phyloP scores from a whole-genome alignment of 306 rosid species.

The Crotalaria pallida region DNA sequence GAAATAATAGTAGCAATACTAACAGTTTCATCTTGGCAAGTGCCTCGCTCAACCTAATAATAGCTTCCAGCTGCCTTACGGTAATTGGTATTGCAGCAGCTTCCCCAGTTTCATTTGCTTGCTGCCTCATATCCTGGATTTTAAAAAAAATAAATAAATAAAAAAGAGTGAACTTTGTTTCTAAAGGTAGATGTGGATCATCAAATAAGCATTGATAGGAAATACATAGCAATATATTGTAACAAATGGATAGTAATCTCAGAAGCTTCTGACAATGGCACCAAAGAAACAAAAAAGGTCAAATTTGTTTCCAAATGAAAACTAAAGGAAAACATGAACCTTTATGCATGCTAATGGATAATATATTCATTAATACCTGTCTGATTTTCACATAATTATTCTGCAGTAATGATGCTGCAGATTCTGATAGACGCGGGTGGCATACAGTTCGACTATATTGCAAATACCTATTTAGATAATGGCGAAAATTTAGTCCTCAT shows the following conservation, averaged over 20 bases:
- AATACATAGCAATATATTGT: neutral
- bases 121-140: conserved; percentile 90
- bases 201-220: neutral
- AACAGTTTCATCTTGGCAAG: conserved; percentile 98
- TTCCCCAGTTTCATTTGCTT: conserved; percentile 91
- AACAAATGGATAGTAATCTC: neutral
- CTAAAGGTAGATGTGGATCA: neutral
- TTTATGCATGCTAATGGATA: conserved; percentile 5
- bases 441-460: conserved; percentile 79
- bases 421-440: conserved; percentile 77
- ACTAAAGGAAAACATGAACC: neutral
- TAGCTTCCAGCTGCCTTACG: conserved; percentile 97
- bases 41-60: conserved; percentile 86
- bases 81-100: conserved; percentile 90
- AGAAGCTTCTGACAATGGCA: neutral
- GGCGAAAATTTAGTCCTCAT: conserved; percentile 11
- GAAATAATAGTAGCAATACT: conserved; percentile 29
- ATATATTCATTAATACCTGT: conserved; percentile 59
- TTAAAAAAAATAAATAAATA: conserved; percentile 8
- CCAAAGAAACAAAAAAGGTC: neutral
- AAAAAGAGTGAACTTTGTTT: neutral
- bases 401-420: conserved; percentile 69
- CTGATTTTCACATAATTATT: conserved; percentile 84
- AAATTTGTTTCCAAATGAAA: neutral
- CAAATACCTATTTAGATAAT: conserved; percentile 59